A percentile compares a stretch with the other conserved stretches of the same genome.
These are phyloP conservation scores for Stemphylium vesicarium DNA, from an alignment of 2,329 filamentous ascomycete species.

Conservation along the genomic window DNA sequence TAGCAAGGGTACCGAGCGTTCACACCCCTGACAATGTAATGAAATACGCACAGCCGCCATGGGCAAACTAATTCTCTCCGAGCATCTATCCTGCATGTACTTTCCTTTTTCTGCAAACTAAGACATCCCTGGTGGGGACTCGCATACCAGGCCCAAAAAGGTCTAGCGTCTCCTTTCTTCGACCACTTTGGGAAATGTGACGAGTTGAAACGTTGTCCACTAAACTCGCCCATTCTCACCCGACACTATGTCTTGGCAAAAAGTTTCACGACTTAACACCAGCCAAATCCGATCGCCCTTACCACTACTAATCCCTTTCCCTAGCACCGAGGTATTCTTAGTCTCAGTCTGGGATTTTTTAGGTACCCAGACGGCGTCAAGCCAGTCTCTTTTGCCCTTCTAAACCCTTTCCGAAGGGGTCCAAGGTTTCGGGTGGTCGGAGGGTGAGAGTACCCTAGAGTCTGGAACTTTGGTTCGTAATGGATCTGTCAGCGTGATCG, in stretches of 20 bases:
- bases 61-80: too few relatives aligned
- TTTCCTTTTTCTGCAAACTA: too few relatives aligned
- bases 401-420: too few relatives aligned
- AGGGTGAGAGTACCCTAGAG: not conserved
- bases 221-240: not conserved
- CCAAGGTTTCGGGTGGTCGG: not conserved
- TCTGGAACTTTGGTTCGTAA: not conserved
- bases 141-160: not conserved
- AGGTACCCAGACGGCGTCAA: too few relatives aligned
- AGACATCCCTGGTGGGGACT: too few relatives aligned
- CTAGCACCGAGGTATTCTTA: too few relatives aligned
- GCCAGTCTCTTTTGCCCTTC: too few relatives aligned
- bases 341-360: too few relatives aligned
- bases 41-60: too few relatives aligned
- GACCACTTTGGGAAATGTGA: not conserved
- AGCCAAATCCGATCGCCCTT: not conserved
- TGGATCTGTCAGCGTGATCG: not conserved
- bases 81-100: too few relatives aligned
- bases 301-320: not conserved
- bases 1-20: not conserved
- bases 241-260: not conserved
- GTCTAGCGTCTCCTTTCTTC: not conserved
- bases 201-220: not conserved
- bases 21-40: not conserved
- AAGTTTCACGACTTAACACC: not conserved